Evolutionary conservation across 495 filamentous ascomycete genomes (phyloP).

Genomic region (Xylaria curta): DNA sequence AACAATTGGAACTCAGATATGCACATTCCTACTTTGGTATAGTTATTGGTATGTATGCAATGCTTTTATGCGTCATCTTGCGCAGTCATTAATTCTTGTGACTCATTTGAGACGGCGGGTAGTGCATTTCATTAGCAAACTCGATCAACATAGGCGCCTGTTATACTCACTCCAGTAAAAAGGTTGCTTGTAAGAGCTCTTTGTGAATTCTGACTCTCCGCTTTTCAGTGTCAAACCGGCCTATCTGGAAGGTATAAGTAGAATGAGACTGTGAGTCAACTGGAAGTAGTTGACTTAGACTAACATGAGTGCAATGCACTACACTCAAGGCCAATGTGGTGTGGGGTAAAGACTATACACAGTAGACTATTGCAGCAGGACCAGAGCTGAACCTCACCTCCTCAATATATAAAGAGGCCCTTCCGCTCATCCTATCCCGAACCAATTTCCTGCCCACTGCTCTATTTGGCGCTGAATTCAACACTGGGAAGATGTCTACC

Average conservation of each 20-base stretch:
- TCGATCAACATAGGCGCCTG: neutral
- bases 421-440: neutral
- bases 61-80: neutral
- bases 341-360: too few species aligned
- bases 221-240: neutral
- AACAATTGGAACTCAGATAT: neutral
- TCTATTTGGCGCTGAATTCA: neutral
- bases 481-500: neutral
- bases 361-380: neutral
- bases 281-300: neutral
- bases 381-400: neutral
- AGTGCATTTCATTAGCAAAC: too few species aligned
- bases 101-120: neutral
- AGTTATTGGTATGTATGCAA: neutral
- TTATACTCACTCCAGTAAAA: neutral
- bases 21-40: neutral
- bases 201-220: neutral
- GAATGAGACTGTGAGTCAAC: too few species aligned
- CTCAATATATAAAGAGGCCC: conserved; percentile 1
- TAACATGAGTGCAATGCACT: neutral
- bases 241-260: neutral
- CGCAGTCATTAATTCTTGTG: neutral
- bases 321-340: too few species aligned
- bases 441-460: neutral
- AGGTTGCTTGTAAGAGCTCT: neutral